phyloP scores from a whole-genome alignment of 345 rosid species.

The Lepidium sativum region DNA sequence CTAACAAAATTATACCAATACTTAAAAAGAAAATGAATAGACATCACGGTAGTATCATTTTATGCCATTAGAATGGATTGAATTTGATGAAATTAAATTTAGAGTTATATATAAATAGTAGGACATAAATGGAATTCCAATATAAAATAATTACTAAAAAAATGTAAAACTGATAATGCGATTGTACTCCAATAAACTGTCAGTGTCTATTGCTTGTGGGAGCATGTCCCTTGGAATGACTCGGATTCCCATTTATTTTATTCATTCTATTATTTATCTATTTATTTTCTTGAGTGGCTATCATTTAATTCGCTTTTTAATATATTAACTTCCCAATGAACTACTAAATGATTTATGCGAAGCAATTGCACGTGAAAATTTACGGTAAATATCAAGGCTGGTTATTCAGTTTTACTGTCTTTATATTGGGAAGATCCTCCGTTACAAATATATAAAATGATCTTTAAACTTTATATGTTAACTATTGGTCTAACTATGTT shows the following conservation, averaged over 20 bases:
- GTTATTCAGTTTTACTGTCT: background rate
- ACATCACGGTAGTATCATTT: too few species aligned
- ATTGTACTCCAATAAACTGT: constrained; percentile 24
- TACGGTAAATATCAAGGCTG: constrained; percentile 10
- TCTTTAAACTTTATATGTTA: background rate
- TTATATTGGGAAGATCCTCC: background rate
- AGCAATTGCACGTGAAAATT: constrained; percentile 27
- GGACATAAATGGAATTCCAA: background rate
- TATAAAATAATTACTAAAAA: background rate
- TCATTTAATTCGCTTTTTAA: background rate
- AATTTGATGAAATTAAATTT: background rate
- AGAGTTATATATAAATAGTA: background rate
- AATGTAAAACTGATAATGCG: constrained; percentile 20
- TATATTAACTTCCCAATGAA: background rate
- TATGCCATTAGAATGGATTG: too few species aligned
- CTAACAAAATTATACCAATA: background rate
- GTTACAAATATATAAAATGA: background rate
- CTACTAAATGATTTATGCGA: background rate
- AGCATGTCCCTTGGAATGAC: constrained; percentile 35
- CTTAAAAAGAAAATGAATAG: background rate
- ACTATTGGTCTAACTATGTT: background rate
- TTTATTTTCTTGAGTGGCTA: constrained; percentile 11
- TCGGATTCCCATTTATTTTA: constrained; percentile 24
- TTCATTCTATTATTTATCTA: background rate
- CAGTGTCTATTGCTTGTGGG: constrained; percentile 30